These are phyloP conservation scores for Septoria linicola DNA, from an alignment of 2,329 filamentous ascomycete species.

Conservation along the genomic window DNA sequence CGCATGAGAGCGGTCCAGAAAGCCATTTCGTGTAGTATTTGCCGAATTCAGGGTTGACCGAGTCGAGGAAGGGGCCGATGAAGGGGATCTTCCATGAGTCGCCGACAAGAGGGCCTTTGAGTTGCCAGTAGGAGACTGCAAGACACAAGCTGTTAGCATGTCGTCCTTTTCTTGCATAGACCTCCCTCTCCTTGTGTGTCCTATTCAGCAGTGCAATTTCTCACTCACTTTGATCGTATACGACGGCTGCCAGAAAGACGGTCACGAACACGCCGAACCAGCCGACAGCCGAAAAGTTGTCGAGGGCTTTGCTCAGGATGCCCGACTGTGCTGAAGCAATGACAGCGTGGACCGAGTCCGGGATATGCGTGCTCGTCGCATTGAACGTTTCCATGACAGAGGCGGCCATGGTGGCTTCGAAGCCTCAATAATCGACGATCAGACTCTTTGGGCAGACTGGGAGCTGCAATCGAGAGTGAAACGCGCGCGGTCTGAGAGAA, in stretches of 20 bases:
- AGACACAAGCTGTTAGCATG: constrained; percentile 22
- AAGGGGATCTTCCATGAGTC: constrained; percentile 51
- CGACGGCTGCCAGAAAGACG: constrained; percentile 66
- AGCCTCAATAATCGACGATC: no score
- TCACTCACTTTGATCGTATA: constrained; percentile 85
- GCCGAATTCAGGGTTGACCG: constrained; percentile 85
- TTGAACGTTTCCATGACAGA: constrained; percentile 38
- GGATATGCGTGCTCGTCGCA: constrained; percentile 31
- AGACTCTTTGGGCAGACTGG: no score
- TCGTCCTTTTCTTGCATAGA: no score
- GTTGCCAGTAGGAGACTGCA: constrained; percentile 48
- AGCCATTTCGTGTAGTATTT: constrained; percentile 91
- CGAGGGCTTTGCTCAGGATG: constrained; percentile 56
- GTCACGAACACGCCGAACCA: constrained; percentile 68
- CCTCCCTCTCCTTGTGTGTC: no score
- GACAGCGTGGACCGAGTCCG: constrained; percentile 56
- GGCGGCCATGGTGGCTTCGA: constrained; percentile 15
- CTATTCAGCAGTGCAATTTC: no score
- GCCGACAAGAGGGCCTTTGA: constrained; percentile 49
- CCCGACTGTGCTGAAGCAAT: constrained; percentile 59
- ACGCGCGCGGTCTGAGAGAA: no score
- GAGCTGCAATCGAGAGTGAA: no score
- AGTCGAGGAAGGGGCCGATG: constrained; percentile 91
- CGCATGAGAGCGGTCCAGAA: constrained; percentile 88
- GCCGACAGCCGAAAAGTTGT: constrained; percentile 52